phyloP scores from a whole-genome alignment of 495 filamentous ascomycete species.

The Talaromyces thailandensis region DNA sequence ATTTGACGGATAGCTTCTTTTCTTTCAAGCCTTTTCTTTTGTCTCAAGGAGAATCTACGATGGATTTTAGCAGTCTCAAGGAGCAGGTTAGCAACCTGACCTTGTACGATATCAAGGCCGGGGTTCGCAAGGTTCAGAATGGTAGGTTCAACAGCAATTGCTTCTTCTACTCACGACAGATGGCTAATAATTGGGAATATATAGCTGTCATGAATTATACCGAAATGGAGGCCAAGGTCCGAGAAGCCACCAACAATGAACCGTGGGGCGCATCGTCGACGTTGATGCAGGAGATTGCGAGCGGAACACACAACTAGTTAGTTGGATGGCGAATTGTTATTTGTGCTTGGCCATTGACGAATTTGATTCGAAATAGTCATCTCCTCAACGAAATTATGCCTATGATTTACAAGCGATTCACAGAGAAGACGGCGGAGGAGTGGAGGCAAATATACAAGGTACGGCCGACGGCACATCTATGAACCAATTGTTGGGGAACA shows the following conservation, averaged over 20 bases:
- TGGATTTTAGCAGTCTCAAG: constrained; percentile 82
- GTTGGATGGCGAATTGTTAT: constrained; percentile 21
- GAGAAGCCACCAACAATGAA: constrained; percentile 97
- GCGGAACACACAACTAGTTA: constrained; percentile 96
- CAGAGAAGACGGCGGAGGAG: constrained; percentile 95
- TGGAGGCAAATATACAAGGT: constrained; percentile 99
- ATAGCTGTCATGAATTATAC: constrained; percentile 98
- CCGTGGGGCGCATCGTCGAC: constrained; percentile 92
- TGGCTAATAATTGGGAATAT: background rate
- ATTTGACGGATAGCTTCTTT: background rate
- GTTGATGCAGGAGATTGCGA: constrained; percentile 94
- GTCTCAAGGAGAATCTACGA: constrained; percentile 17
- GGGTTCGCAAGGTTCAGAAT: constrained; percentile 97
- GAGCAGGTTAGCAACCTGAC: constrained; percentile 90
- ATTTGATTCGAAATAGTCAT: constrained; percentile 50
- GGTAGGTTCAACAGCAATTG: constrained; percentile 41
- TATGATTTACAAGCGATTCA: constrained; percentile 99
- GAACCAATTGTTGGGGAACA: background rate
- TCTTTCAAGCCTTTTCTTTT: background rate
- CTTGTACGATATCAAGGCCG: constrained; percentile 94
- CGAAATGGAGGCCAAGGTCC: constrained; percentile 99
- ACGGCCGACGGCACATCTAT: background rate
- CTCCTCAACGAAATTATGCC: constrained; percentile 99
- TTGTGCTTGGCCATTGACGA: constrained; percentile 7
- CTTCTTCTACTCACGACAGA: background rate